Percentiles rank a stretch among this genome's conserved stretches.
Evolutionary conservation across 148 eudicot species (phyloP).

Genomic region (Vaccinium macrocarpon): DNA sequence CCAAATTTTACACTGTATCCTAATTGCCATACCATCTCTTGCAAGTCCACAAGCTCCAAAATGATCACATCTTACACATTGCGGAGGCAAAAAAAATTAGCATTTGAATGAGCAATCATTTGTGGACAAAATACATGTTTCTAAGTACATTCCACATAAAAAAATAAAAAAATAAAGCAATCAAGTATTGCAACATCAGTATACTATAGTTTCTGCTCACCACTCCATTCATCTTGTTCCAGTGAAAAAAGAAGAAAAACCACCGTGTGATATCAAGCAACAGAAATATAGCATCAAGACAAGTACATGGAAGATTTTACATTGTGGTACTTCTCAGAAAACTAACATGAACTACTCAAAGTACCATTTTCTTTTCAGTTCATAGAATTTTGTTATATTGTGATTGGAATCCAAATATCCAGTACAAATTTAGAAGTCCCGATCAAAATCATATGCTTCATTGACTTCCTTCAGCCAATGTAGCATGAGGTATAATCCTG

Average conservation of each 20-base stretch:
- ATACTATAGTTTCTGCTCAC: constrained; percentile 84
- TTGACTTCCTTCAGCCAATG: background rate
- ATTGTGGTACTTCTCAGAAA: background rate
- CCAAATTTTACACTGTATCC: no score
- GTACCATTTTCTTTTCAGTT: background rate
- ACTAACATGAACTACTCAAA: background rate
- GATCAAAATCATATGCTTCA: background rate
- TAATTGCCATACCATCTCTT: no score
- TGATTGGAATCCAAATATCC: background rate
- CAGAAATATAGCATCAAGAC: background rate
- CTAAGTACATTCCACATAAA: no score
- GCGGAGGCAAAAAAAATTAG: no score
- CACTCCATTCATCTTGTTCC: constrained; percentile 96
- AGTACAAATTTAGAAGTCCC: background rate
- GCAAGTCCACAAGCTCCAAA: no score
- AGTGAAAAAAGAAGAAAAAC: background rate
- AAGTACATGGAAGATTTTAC: background rate
- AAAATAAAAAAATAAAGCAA: no score
- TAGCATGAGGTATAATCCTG: background rate
- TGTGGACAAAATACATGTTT: no score
- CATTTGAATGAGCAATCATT: no score
- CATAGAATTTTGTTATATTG: background rate
- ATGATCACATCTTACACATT: no score
- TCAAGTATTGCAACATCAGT: constrained; percentile 28
- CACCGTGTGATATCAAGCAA: background rate